Conservation (phyloP, 805 yeast species). For the Ogataea sp. region DNA sequence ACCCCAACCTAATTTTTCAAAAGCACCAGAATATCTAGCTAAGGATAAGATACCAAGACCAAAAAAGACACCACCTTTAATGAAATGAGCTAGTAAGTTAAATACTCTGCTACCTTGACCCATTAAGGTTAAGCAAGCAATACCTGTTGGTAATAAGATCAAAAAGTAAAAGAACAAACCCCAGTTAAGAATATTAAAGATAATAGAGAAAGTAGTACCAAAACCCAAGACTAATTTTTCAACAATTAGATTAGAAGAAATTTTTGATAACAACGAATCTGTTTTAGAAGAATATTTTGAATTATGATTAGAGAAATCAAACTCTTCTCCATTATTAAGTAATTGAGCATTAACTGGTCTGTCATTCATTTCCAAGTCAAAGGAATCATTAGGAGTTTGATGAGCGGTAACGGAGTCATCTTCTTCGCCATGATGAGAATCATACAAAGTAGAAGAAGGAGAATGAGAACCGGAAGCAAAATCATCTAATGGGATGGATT, state of each 20-base stretch:
- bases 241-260: constrained; percentile 24
- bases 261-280: constrained; percentile 25
- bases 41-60: constrained; percentile 69
- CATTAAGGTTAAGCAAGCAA: constrained; percentile 59
- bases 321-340: background rate
- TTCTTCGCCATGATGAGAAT: constrained; percentile 20
- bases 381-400: constrained; percentile 12
- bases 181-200: constrained; percentile 50
- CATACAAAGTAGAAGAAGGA: constrained; percentile 29
- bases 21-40: constrained; percentile 83
- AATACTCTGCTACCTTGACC: constrained; percentile 66
- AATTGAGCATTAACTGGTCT: background rate
- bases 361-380: constrained; percentile 14
- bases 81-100: constrained; percentile 87
- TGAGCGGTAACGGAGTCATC: constrained; percentile 3
- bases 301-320: background rate
- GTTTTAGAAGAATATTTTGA: constrained; percentile 13
- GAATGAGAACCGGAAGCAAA: constrained; percentile 13
- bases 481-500: background rate
- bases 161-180: constrained; percentile 56
- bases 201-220: constrained; percentile 25
- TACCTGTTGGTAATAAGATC: constrained; percentile 44
- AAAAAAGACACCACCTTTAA: constrained; percentile 89
- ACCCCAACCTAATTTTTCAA: constrained; percentile 71
- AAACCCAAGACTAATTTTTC: constrained; percentile 9